A percentile compares a stretch with the other conserved stretches of the same genome.
These are phyloP conservation scores for Vickermania ingenoplastis DNA, from an alignment of 208 protist genomes.

Conservation along the genomic window DNA sequence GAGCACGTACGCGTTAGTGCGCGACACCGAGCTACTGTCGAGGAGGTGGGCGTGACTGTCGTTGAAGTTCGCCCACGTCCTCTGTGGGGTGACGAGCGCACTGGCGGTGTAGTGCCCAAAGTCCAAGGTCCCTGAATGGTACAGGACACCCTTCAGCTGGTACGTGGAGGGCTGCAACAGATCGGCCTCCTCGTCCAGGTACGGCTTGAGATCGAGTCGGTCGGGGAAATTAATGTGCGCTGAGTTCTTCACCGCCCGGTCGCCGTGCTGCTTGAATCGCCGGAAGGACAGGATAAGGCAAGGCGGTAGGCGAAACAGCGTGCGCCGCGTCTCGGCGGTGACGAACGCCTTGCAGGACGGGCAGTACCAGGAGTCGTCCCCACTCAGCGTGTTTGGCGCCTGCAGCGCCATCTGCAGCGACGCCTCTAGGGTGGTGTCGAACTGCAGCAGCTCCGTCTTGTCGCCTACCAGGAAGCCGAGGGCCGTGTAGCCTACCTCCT, in stretches of 20 bases:
- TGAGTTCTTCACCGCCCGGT: conserved; percentile 60
- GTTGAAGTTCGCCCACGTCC: conserved; percentile 73
- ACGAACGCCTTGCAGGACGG: conserved; percentile 50
- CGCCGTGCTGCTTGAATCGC: conserved; percentile 50
- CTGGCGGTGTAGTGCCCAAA: conserved; percentile 80
- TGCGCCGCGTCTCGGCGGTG: conserved; percentile 37
- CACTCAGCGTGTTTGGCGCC: conserved; percentile 35
- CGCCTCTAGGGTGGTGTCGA: conserved; percentile 16
- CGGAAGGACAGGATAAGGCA: conserved; percentile 73
- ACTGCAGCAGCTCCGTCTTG: conserved; percentile 10
- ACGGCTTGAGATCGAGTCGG: conserved; percentile 41
- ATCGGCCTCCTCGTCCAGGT: conserved; percentile 38
- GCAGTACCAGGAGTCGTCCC: conserved; percentile 66
- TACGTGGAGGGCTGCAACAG: conserved; percentile 29
- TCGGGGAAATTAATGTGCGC: conserved; percentile 44
- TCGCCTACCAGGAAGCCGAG: conserved; percentile 7
- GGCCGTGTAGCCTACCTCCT: conserved; percentile 5
- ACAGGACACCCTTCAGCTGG: conserved; percentile 58
- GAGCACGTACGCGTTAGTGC: background rate
- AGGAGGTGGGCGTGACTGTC: conserved; percentile 14
- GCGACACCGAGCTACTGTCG: background rate
- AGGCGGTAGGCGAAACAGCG: conserved; percentile 57
- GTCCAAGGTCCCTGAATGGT: conserved; percentile 61
- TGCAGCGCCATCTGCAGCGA: conserved; percentile 19
- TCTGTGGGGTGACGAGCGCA: conserved; percentile 31